Evolutionary conservation across 2,329 filamentous ascomycete genomes (phyloP).

Genomic region (Colletotrichum sp.): DNA sequence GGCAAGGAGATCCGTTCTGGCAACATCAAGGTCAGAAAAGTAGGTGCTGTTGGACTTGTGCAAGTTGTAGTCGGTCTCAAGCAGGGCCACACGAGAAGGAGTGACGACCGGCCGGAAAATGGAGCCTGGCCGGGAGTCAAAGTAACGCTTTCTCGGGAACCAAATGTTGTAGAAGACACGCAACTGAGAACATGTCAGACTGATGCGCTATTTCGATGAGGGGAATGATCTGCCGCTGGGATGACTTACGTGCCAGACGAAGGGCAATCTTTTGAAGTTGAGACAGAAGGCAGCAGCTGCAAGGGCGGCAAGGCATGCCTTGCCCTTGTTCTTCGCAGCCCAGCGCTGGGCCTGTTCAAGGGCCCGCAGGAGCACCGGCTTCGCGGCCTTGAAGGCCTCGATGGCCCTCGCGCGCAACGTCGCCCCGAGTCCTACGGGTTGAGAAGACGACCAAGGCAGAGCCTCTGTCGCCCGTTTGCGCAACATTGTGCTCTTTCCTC

Average conservation of each 20-base stretch:
- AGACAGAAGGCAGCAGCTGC: not conserved
- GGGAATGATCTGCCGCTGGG: not conserved
- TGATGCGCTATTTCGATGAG: too few relatives aligned
- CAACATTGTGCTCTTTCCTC: not conserved
- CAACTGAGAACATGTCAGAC: slow-evolving; percentile 23
- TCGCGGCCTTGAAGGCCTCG: not conserved
- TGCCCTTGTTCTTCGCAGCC: not conserved
- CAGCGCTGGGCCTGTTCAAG: not conserved
- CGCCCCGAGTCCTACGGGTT: not conserved
- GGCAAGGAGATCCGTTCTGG: slow-evolving; percentile 40
- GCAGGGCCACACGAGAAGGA: slow-evolving; percentile 60
- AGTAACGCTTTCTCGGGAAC: slow-evolving; percentile 28
- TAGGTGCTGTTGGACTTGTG: slow-evolving; percentile 77
- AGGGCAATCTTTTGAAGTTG: slow-evolving; percentile 2
- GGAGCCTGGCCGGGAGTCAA: slow-evolving; percentile 26
- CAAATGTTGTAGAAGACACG: slow-evolving; percentile 39
- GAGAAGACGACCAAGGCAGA: not conserved
- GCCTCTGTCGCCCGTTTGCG: not conserved
- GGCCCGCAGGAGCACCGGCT: not conserved
- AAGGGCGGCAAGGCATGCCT: not conserved
- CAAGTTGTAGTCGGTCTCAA: slow-evolving; percentile 74
- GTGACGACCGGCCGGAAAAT: slow-evolving; percentile 60
- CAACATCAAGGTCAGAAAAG: slow-evolving; percentile 71
- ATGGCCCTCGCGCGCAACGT: not conserved
- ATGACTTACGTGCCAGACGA: slow-evolving; percentile 6